Conservation (phyloP, 192 early-diverging fungal genomes). For the Backusella sp. region DNA sequence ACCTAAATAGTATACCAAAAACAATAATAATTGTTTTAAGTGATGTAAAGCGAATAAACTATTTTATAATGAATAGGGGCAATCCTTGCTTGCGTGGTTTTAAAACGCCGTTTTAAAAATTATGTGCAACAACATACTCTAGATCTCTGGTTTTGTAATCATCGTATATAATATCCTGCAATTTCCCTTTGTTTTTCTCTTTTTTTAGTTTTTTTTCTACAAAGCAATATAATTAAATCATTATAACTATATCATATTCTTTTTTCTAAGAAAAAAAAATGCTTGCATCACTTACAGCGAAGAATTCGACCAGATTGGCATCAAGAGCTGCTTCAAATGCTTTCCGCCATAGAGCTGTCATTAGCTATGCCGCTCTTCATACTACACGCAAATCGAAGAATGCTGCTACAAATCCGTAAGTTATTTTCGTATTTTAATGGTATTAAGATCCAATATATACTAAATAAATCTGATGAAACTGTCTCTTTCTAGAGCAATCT, state of each 20-base stretch:
- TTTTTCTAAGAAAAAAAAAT: background rate
- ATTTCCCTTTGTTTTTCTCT: background rate
- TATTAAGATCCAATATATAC: background rate
- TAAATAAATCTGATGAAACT: background rate
- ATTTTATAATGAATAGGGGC: background rate
- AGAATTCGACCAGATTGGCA: background rate
- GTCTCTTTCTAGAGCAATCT: background rate
- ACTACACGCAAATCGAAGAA: conserved; percentile 8
- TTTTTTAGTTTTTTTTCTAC: background rate
- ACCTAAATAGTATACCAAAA: background rate
- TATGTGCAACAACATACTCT: background rate
- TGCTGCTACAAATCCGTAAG: conserved; percentile 10
- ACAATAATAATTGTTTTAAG: background rate
- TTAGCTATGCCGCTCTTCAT: background rate
- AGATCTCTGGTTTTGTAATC: conserved; percentile 20
- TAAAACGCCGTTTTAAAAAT: background rate
- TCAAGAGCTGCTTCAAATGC: background rate
- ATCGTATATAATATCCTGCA: conserved; percentile 5
- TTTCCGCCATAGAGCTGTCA: conserved; percentile 1
- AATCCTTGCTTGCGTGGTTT: background rate
- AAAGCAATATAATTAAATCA: background rate
- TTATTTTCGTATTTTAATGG: background rate
- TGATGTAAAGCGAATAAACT: background rate
- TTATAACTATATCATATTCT: background rate
- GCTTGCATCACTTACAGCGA: conserved; percentile 17